Conservation (phyloP, 2,329 filamentous ascomycete species). For the Annulohypoxylon truncatum region DNA sequence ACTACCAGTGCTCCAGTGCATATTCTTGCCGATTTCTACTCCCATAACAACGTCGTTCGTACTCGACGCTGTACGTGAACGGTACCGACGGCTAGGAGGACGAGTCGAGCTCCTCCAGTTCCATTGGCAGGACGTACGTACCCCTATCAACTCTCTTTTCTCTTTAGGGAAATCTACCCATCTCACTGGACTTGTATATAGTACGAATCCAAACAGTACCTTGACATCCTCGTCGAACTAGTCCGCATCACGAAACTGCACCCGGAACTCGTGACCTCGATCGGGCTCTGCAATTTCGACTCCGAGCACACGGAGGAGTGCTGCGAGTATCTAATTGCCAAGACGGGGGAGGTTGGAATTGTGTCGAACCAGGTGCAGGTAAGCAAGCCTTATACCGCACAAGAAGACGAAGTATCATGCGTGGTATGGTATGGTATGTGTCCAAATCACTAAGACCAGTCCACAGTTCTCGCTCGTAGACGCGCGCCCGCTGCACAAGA, state of each 20-base stretch:
- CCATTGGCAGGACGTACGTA: conserved; percentile 52
- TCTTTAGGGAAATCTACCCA: background rate
- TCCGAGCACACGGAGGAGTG: conserved; percentile 48
- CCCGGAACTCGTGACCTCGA: conserved; percentile 47
- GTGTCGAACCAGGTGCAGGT: conserved; percentile 53
- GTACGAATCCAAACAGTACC: conserved; percentile 52
- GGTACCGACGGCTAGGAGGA: conserved; percentile 50
- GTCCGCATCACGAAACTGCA: conserved; percentile 44
- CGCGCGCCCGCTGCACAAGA: conserved; percentile 47
- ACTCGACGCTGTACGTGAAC: conserved; percentile 47
- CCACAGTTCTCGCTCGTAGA: conserved; percentile 51
- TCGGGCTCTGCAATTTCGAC: conserved; percentile 54
- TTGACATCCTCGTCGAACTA: conserved; percentile 51
- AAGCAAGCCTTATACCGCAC: no score
- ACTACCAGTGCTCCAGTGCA: conserved; percentile 35
- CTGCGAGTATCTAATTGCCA: conserved; percentile 50
- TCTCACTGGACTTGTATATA: conserved; percentile 36
- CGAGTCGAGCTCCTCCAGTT: conserved; percentile 53
- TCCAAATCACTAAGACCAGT: conserved; percentile 2
- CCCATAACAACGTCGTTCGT: conserved; percentile 47
- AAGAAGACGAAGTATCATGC: no score
- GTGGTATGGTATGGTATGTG: no score
- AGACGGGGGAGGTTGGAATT: conserved; percentile 46
- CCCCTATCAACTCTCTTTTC: background rate
- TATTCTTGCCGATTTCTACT: conserved; percentile 46